A percentile compares a stretch with the other conserved stretches of the same genome.
Conservation (phyloP, 768 basidiomycete genomes). For the Pleurotus citrinopileatus region DNA sequence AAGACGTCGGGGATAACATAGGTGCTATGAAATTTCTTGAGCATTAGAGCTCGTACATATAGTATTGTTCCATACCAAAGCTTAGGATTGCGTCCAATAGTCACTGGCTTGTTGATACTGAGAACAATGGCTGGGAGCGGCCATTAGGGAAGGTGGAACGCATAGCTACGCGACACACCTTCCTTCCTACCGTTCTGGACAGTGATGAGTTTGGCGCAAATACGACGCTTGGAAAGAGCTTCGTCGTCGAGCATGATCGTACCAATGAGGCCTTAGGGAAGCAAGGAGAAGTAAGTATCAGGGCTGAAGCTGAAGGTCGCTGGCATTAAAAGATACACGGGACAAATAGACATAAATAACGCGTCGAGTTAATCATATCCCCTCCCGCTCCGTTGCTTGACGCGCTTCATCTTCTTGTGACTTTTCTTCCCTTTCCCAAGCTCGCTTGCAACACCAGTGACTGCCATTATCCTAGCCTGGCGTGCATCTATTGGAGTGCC, state of each 20-base stretch:
- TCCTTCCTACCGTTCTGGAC: constrained; percentile 59
- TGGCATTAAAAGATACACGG: not conserved
- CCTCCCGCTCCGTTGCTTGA: constrained; percentile 89
- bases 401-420: constrained; percentile 77
- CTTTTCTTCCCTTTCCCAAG: constrained; percentile 64
- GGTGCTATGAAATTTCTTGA: constrained; percentile 33
- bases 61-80: constrained; percentile 44
- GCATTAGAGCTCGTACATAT: constrained; percentile 18
- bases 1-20: constrained; percentile 63
- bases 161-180: no score
- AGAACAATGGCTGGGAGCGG: constrained; percentile 50
- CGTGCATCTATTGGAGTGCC: constrained; percentile 57
- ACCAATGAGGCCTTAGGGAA: not conserved
- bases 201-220: constrained; percentile 77
- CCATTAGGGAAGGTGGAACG: not conserved
- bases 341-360: constrained; percentile 7
- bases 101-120: constrained; percentile 58
- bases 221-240: constrained; percentile 17
- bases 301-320: not conserved
- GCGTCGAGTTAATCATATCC: constrained; percentile 68
- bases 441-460: constrained; percentile 38
- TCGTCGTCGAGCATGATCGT: constrained; percentile 1
- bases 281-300: not conserved
- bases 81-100: constrained; percentile 70
- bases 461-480: constrained; percentile 38